Evolutionary conservation across 176 grass and related monocot genomes (phyloP), one percentile per base, ranked within the genome.

Genomic region (Avena insularis): DNA sequence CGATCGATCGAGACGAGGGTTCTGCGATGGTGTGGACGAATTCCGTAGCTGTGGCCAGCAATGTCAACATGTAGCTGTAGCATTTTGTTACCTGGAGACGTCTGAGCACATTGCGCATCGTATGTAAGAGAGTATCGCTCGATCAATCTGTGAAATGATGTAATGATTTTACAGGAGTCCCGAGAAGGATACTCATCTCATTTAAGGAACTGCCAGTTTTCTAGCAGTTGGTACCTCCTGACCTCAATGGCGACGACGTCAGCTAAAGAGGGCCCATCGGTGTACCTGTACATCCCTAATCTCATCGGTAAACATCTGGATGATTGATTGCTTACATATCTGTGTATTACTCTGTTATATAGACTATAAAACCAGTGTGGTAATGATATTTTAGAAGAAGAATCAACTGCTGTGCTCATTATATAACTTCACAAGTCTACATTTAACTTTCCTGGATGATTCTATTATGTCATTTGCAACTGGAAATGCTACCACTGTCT

Each of bases 281-380:
- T 97, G 36, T 97, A 97, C 85, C 86, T 97, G 48, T 97, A 97
- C 90, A 94, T 97, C 78, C 95, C 95, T 85, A 97, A 97, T 80
- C 89, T 97, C 21, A 94, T 91, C 75, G 95, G 95, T 91, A 80
- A 40, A 5, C 20, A 12, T 80, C 76, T 49, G 9, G 47, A 47
- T 63, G 2, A 36, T 82, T 29, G 2, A 64, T 15, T 13, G 78
- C 15, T 56, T 63, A 54, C 16, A 6, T 71, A 15, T 75, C 20
- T 29, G 14, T 40, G 20, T 66, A 20, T 81, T 5, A 21, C 40
- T n/a, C 0, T 56, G 71, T 17, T 76, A 21, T 76, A 21, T 62
- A 50, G 20, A 63, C 10, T 14, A 10, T 14, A 84, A 14, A 84
- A 14, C 36, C 27, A 84, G 3, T 23, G 17, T 19, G 2, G 6